Percentiles rank a stretch among this genome's conserved stretches.
These are phyloP conservation scores for Lophiotrema nucula DNA, from an alignment of 495 filamentous ascomycete species.

Conservation along the genomic window DNA sequence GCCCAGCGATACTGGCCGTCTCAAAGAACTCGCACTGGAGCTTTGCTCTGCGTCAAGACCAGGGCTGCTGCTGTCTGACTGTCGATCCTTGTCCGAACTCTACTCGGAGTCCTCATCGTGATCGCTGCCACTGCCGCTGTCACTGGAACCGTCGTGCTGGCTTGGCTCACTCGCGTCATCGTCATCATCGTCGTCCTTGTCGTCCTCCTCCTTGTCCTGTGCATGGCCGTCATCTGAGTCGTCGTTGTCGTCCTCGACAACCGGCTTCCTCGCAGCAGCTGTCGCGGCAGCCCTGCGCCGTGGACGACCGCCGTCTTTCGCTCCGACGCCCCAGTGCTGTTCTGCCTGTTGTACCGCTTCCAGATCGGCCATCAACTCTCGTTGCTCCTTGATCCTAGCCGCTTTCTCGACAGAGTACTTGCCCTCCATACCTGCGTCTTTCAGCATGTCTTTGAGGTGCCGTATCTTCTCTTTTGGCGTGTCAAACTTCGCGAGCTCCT, in stretches of 20 bases:
- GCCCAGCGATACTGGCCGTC: too few relatives aligned
- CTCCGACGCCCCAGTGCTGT: slow-evolving; percentile 67
- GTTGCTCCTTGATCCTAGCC: slow-evolving; percentile 74
- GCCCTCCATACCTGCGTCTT: slow-evolving; percentile 81
- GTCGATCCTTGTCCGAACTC: too few relatives aligned
- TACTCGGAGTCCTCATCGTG: slow-evolving; percentile 7
- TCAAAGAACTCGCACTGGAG: too few relatives aligned
- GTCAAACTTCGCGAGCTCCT: slow-evolving; percentile 73
- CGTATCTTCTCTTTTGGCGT: slow-evolving; percentile 76
- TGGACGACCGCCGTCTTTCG: slow-evolving; percentile 44
- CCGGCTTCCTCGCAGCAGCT: neutral
- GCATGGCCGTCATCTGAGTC: slow-evolving; percentile 30
- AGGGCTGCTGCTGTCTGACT: too few relatives aligned
- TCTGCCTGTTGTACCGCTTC: slow-evolving; percentile 77
- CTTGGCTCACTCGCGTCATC: neutral
- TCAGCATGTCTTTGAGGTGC: slow-evolving; percentile 75
- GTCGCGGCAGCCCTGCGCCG: slow-evolving; percentile 27
- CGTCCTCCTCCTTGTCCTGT: slow-evolving; percentile 1
- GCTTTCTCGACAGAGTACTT: slow-evolving; percentile 83
- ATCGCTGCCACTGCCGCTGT: neutral
- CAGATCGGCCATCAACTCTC: slow-evolving; percentile 79
- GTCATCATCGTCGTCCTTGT: slow-evolving; percentile 5
- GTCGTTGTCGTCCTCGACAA: slow-evolving; percentile 53
- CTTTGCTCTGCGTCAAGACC: too few relatives aligned
- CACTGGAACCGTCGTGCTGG: neutral